phyloP scores from a whole-genome alignment of 208 protist species.

The Tritrichomonas foetus region DNA sequence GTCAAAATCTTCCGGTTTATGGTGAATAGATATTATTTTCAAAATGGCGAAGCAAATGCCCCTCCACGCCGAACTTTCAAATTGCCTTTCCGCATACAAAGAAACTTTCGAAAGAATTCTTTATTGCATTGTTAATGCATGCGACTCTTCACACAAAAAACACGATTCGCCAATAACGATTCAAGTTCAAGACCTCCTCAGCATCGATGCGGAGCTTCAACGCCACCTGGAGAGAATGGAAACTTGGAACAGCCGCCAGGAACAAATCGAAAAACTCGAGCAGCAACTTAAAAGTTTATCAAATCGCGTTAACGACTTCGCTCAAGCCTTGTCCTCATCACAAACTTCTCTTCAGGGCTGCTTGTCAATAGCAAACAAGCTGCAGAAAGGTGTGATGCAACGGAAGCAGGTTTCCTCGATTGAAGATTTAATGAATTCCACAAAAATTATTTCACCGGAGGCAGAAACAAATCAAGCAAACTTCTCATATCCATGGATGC shows the following conservation, averaged over 20 bases:
- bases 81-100: constrained; percentile 20
- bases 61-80: not conserved
- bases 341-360: not conserved
- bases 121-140: not conserved
- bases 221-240: not conserved
- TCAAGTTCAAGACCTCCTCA: constrained; percentile 1
- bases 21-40: too few species aligned
- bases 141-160: not conserved
- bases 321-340: not conserved
- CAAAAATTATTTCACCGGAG: too few species aligned
- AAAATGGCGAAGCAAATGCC: constrained; percentile 26
- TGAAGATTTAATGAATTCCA: too few species aligned
- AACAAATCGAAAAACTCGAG: not conserved
- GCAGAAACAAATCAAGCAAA: too few species aligned
- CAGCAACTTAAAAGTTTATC: not conserved
- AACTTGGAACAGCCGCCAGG: not conserved
- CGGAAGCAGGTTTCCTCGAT: not conserved
- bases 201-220: not conserved
- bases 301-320: not conserved
- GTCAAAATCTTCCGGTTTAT: too few species aligned
- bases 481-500: too few species aligned
- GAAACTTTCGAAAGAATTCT: constrained; percentile 28
- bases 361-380: not conserved
- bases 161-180: not conserved
- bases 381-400: not conserved